Percentiles rank a stretch among this genome's conserved stretches.
Evolutionary conservation across 2,329 filamentous ascomycete genomes (phyloP).

Genomic region (Erysiphe neolycopersici): DNA sequence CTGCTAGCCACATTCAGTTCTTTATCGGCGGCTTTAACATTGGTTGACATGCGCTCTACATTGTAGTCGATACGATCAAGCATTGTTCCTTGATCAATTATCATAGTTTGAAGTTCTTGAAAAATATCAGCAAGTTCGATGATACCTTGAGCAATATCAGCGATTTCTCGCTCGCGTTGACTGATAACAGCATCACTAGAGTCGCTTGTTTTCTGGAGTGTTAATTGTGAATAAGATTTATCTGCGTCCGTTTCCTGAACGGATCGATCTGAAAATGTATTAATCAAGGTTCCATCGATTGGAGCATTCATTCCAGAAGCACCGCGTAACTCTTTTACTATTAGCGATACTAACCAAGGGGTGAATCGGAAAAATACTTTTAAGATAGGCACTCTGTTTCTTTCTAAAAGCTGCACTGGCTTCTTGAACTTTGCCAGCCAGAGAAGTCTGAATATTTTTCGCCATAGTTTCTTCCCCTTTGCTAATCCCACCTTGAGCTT

Average conservation of each 20-base stretch:
- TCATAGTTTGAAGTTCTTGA: constrained; percentile 86
- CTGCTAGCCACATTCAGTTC: constrained; percentile 70
- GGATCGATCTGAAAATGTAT: constrained; percentile 53
- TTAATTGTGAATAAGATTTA: constrained; percentile 70
- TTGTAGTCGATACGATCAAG: constrained; percentile 95
- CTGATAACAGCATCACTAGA: constrained; percentile 65
- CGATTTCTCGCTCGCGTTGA: constrained; percentile 88
- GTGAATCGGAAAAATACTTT: constrained; percentile 30
- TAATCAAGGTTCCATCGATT: constrained; percentile 23
- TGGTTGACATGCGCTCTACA: constrained; percentile 78
- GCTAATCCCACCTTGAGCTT: constrained; percentile 42
- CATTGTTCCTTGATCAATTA: constrained; percentile 76
- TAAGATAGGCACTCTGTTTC: constrained; percentile 89
- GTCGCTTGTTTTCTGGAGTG: constrained; percentile 43
- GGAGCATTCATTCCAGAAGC: constrained; percentile 33
- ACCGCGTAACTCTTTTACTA: constrained; percentile 37
- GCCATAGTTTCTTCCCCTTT: constrained; percentile 87
- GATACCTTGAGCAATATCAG: constrained; percentile 92
- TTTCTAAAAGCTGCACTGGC: constrained; percentile 81
- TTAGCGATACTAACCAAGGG: constrained; percentile 3
- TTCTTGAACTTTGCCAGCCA: constrained; percentile 72
- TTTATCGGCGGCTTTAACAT: constrained; percentile 80
- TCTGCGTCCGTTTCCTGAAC: constrained; percentile 85
- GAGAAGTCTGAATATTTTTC: constrained; percentile 76
- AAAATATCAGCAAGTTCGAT: constrained; percentile 94